A percentile compares a stretch with the other conserved stretches of the same genome.
These are phyloP conservation scores for Carpinus fangiana DNA, from an alignment of 306 rosid species.

Conservation along the genomic window DNA sequence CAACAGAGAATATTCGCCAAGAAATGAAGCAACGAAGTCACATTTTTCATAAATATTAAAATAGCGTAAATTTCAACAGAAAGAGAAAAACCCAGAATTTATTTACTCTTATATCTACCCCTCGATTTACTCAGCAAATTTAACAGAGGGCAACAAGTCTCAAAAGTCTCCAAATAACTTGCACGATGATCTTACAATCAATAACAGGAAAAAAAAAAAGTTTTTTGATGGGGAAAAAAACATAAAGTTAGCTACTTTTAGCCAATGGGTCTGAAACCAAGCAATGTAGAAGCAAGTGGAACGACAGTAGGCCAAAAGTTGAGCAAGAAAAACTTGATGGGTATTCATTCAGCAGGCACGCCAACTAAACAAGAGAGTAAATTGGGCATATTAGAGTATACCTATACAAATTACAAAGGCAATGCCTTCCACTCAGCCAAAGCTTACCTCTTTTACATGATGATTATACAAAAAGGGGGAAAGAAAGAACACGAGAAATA, in stretches of 20 bases:
- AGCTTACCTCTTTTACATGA: neutral
- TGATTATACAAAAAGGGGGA: neutral
- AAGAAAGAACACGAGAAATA: neutral
- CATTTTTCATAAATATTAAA: neutral
- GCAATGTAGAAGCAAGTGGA: constrained; percentile 26
- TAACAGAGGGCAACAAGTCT: neutral
- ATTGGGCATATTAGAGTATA: neutral
- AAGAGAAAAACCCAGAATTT: neutral
- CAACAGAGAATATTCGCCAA: neutral
- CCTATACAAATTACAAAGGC: neutral
- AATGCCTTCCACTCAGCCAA: neutral
- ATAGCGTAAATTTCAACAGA: neutral
- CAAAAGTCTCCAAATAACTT: neutral
- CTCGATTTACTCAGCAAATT: neutral
- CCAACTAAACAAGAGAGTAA: neutral
- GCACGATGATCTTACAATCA: neutral
- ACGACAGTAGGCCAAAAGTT: neutral
- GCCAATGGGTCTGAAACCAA: neutral
- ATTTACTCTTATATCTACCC: neutral
- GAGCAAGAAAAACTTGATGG: constrained; percentile 6
- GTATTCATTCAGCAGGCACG: neutral
- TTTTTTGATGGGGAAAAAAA: neutral
- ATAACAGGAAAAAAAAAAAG: neutral
- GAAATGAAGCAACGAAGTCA: neutral
- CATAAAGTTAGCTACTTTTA: neutral